Evolutionary conservation across 2,329 filamentous ascomycete species (phyloP).

Genomic region (Raffaelea albimanens): DNA sequence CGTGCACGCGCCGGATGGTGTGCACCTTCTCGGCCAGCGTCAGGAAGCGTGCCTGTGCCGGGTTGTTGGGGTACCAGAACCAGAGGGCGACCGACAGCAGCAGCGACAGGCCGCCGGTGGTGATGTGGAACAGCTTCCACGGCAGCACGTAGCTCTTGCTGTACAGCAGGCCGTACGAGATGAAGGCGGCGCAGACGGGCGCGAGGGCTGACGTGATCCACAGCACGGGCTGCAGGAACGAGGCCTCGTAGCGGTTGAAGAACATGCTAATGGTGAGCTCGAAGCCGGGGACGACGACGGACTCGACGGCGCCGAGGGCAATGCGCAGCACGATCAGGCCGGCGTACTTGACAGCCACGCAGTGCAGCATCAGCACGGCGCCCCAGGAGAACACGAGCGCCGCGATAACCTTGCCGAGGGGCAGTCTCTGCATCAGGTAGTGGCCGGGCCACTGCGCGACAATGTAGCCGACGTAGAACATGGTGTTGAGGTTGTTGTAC

Average conservation of each 20-base stretch:
- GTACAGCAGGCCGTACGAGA: not conserved
- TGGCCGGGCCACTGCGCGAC: not conserved
- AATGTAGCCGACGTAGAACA: not conserved
- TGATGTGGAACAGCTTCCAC: not conserved
- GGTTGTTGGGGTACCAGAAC: not conserved
- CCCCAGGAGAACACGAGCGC: not conserved
- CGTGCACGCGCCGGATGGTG: not conserved
- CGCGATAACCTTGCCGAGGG: not conserved
- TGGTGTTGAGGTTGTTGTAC: not conserved
- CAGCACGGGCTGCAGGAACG: not conserved
- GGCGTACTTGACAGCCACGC: not conserved
- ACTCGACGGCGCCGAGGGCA: not conserved
- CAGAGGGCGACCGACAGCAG: not conserved
- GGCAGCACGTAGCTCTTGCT: not conserved
- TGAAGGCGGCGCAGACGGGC: not conserved
- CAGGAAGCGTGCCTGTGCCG: not conserved
- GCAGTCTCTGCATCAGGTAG: not conserved
- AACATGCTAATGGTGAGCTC: not conserved
- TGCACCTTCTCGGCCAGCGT: not conserved
- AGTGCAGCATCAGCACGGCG: not conserved
- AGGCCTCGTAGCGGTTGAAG: not conserved
- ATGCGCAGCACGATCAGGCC: not conserved
- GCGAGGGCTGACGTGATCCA: not conserved
- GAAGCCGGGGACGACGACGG: not conserved
- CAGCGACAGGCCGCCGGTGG: not conserved